phyloP scores from a whole-genome alignment of 768 basidiomycete species.

The Gymnopilus junonius region DNA sequence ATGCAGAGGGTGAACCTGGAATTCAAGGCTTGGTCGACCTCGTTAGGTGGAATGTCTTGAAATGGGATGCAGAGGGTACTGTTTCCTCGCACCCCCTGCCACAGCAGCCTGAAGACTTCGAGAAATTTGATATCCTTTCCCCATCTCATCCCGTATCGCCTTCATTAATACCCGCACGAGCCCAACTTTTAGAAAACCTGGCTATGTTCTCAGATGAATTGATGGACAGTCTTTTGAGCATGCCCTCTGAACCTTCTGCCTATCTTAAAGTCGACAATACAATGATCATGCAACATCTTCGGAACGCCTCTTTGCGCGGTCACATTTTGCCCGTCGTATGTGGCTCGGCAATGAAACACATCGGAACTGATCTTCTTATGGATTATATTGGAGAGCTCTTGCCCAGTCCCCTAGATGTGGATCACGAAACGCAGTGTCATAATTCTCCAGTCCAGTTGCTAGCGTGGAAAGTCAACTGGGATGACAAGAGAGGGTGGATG shows the following conservation, averaged over 20 bases:
- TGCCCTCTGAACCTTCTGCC: conserved; percentile 59
- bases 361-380: conserved; percentile 82
- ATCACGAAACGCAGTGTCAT: conserved; percentile 44
- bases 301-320: conserved; percentile 66
- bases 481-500: conserved; percentile 86
- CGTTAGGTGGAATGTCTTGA: conserved; percentile 84
- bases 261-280: conserved; percentile 64
- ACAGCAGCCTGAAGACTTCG: conserved; percentile 46
- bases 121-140: conserved; percentile 49
- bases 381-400: conserved; percentile 83
- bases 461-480: conserved; percentile 92
- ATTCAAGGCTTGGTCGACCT: conserved; percentile 86
- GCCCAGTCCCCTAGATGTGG: conserved; percentile 75
- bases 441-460: conserved; percentile 63
- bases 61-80: conserved; percentile 61
- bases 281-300: conserved; percentile 65
- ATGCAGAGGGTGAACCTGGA: conserved; percentile 77
- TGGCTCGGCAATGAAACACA: conserved; percentile 79
- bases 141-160: conserved; percentile 68
- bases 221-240: conserved; percentile 69
- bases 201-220: conserved; percentile 82
- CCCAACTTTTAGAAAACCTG: conserved; percentile 74
- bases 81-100: conserved; percentile 55
- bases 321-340: conserved; percentile 80
- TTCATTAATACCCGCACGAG: conserved; percentile 69